Evolutionary conservation across 306 rosid genomes (phyloP), one percentile per base, ranked within the genome.

Genomic region (Morella rubra): DNA sequence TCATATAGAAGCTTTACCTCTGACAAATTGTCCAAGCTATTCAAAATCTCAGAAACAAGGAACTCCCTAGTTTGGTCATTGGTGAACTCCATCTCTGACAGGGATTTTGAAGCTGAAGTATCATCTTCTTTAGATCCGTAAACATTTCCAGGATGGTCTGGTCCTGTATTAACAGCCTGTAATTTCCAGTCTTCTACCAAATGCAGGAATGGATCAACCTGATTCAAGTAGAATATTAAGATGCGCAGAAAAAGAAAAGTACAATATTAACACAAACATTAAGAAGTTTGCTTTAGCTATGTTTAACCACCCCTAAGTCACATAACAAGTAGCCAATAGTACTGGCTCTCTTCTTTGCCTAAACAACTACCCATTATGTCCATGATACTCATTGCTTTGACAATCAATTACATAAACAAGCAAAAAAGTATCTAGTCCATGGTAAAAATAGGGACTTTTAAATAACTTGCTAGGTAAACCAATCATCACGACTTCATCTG

Each of bases 331-430:
- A 60, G 42, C 47, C 47, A 32, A 7, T 76, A 66, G 54, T 72
- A 70, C 52, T 53, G 46, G 74, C 52, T 70, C 64, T 70, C 62
- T 59, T 74, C 51, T 64, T 44, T 56, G 61, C 37, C 42, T 46
- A 20, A 53, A 49, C 62, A 44, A 42, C 46, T 54, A 54, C 64
- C 64, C 40, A 49, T 77, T 15, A 41, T 70, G 73, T 73, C 69
- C 71, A 69, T 24, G 64, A 72, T 15, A 73, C 64, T 73, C 75
- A 67, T 76, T 74, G 45, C 71, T 74, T 20, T 66, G 52, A 78
- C 76, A 73, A 55, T 54, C 60, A 60, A 44, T 58, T 13, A 22
- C 68, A 73, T 58, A 58, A 73, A 50, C 50, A 27, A 62, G 51
- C 19, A 50, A 61, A 14, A 83, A 40, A 76, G 44, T 13, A 41